Evolutionary conservation across 441 rosid species (phyloP), one percentile per base, ranked within the genome.

Genomic region (Erodium moschatum): DNA sequence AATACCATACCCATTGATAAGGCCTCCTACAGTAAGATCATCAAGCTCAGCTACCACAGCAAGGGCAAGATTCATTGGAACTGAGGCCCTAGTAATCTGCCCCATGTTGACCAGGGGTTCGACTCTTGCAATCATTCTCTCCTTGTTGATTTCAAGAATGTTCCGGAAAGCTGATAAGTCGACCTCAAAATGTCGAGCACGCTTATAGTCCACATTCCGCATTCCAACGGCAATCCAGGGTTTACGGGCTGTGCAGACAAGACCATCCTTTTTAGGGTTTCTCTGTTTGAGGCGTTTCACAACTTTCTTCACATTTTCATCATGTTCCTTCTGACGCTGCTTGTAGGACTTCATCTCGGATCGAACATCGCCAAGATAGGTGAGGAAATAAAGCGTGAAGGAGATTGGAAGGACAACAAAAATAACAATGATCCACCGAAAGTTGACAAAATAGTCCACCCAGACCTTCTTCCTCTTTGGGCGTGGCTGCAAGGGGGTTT

Each of bases 31-130:
- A 2, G 99, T 95, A 19, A 95, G 96, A 81, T 94, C 99, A 44
- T 94, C 99, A 31, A 94, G 97, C 85, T 94, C 99, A 4, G 99
- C 97, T 65, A 94, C 97, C 74, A 95, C 99, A 15, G 99, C 97
- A 62, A 90, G 95, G 74, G 99, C 50, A 27, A 95, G 87, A 80
- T 95, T 95, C 97, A 95, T 81, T 0, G 97, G 97, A 50, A 85
- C 91, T 0, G 95, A 86, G 29, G 73, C 92, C 72, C 97, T 83
- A 33, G 81, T 75, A 62, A 95, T 95, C 86, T 95, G 99, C 21
- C 99, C 99, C 99, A 95, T 95, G 83, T 87, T 95, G 69, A 95
- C 99, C 65, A 95, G 92, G 15, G 99, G 97, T 85, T 95, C 99
- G 4, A 84, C 90, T 75, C 83, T 85, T 12, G 97, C 99, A 79